A percentile compares a stretch with the other conserved stretches of the same genome.
Conservation (phyloP, 768 basidiomycete genomes). For the Suillus cothurnatus region DNA sequence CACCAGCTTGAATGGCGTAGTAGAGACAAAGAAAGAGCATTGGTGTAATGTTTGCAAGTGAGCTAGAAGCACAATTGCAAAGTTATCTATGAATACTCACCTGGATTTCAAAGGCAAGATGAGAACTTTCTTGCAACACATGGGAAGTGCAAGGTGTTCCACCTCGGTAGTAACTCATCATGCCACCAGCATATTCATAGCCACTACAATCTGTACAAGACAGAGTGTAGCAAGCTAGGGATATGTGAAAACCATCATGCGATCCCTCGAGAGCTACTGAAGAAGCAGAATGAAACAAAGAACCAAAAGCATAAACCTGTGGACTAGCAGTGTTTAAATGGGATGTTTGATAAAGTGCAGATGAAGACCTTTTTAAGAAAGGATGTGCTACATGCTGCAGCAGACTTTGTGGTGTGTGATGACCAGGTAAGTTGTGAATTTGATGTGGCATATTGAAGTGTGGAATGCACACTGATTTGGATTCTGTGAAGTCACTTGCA, state of each 20-base stretch:
- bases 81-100: not conserved
- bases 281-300: not conserved
- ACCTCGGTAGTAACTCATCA: conserved; percentile 5
- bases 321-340: not conserved
- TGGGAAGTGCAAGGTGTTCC: conserved; percentile 5
- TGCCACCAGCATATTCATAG: not conserved
- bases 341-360: not conserved
- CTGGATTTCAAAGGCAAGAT: not conserved
- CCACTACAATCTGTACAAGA: conserved; percentile 3
- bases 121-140: not conserved
- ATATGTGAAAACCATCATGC: not conserved
- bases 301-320: no score
- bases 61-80: not conserved
- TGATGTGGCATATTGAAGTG: no score
- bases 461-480: no score
- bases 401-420: conserved; percentile 4
- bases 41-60: conserved; percentile 1
- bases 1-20: not conserved
- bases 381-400: not conserved
- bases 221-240: not conserved
- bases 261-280: not conserved
- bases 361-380: conserved; percentile 14
- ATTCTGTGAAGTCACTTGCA: no score
- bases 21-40: not conserved
- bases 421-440: conserved; percentile 1